Evolutionary conservation across 2,329 filamentous ascomycete genomes (phyloP).

Genomic region (Rutstroemia sp.): DNA sequence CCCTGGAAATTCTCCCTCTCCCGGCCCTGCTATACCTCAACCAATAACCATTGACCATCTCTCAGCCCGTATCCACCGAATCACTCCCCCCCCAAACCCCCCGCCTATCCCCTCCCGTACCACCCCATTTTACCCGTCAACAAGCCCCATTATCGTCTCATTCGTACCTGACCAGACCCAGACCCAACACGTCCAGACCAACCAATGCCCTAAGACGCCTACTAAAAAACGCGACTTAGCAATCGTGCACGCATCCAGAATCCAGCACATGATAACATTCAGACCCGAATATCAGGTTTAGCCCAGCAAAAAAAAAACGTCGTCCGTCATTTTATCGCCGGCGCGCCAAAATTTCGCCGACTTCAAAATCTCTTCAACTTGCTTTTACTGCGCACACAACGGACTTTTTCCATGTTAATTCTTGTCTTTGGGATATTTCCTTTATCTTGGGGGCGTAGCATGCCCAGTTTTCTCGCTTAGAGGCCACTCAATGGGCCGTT

Average conservation of each 20-base stretch:
- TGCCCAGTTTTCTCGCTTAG: conserved; percentile 4
- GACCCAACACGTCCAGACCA: too few species aligned
- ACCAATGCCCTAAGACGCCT: too few species aligned
- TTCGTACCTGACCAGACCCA: not conserved
- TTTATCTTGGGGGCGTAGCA: conserved; percentile 7
- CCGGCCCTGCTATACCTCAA: not conserved
- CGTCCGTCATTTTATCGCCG: not conserved
- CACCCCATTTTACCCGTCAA: not conserved
- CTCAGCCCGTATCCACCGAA: not conserved
- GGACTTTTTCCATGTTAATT: not conserved
- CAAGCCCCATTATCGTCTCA: not conserved
- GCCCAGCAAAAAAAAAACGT: not conserved
- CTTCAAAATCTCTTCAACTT: not conserved
- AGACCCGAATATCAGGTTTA: not conserved
- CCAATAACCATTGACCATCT: not conserved
- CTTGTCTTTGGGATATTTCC: not conserved
- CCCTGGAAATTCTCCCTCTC: too few species aligned
- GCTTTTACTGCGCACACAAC: not conserved
- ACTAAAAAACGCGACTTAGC: not conserved
- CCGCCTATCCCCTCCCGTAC: not conserved
- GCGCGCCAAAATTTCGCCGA: not conserved
- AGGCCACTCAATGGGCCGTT: not conserved
- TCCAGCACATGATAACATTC: not conserved
- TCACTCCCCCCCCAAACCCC: not conserved
- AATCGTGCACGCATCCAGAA: not conserved